Conservation (phyloP, 441 rosid species). For the Gossypium trilobum region DNA sequence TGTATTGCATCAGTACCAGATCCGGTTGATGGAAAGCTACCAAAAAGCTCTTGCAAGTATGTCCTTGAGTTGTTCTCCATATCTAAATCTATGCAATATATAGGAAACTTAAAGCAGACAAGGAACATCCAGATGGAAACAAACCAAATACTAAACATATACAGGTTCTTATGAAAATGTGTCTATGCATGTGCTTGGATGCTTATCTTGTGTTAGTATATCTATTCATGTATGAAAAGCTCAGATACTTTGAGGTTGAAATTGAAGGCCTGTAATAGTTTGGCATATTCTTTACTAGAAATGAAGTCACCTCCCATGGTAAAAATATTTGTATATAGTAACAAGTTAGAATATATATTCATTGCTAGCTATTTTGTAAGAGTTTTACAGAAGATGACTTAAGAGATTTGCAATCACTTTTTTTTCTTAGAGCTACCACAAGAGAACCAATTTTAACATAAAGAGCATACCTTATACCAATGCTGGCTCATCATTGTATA, state of each 20-base stretch:
- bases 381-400: not conserved
- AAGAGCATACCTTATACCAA: not conserved
- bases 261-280: not conserved
- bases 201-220: not conserved
- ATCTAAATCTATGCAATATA: slow-evolving; percentile 36
- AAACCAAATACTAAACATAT: not conserved
- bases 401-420: not conserved
- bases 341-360: not conserved
- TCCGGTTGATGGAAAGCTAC: slow-evolving; percentile 62
- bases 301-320: not conserved
- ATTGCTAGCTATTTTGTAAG: not conserved
- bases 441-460: slow-evolving; percentile 2
- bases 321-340: not conserved
- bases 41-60: slow-evolving; percentile 82
- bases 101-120: slow-evolving; percentile 30
- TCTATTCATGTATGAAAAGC: not conserved
- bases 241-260: not conserved
- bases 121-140: slow-evolving; percentile 3
- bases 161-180: not conserved
- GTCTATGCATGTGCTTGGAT: not conserved
- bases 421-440: not conserved
- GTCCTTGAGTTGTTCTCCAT: slow-evolving; percentile 62
- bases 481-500: not conserved
- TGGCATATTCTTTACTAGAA: not conserved
- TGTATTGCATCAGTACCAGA: slow-evolving; percentile 32